Evolutionary conservation across 2,329 filamentous ascomycete genomes (phyloP), one percentile per base, ranked within the genome.

Genomic region (Chaetothyriales sp.): DNA sequence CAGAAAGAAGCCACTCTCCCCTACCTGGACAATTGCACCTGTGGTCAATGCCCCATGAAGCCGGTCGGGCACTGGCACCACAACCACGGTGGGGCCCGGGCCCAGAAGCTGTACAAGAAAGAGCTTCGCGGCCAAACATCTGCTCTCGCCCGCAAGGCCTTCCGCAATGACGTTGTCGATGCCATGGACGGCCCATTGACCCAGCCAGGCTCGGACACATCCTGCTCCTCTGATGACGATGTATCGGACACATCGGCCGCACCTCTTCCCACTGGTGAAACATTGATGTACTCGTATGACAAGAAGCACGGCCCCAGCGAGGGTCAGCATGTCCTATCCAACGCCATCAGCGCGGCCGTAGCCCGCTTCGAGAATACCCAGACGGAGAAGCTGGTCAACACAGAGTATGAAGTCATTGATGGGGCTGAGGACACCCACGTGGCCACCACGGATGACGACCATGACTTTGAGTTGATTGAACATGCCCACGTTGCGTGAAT

Each of bases 321-420:
- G 47, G 77, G 77, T 43, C 75, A 74, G 63, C 75, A 77, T 60
- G 72, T 81, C 61, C 68, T 81, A 47, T 73, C 74, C 53, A 68
- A 68, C 15, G 77, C 78, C 9, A 67, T 81, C 32, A 71, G 69
- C 50, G 73, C 77, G 63, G 78, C 78, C 1, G 73, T 80, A 43
- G 73, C 78, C 67, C 72, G 71, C 55, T 81, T 73, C 60, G 77
- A 81, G 65, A 74, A 72, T 54, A 73, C 73, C 59, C 73, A 78
- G 65, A 80, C 76, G 1, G 75, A 78, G 64, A 77, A 78, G 65
- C 63, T 81, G 46, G 73, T 78, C 62, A 75, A 73, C 66, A 70
- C 71, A 51, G 77, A 80, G 65, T 81, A 80, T 58, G 77, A 80
- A 60, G 58, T 73, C 68, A 57, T 71, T 22, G 60, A 60, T 18